Base-by-base conservation (phyloP, 2,329 filamentous ascomycete genomes). In the Fusarium sp. region DNA sequence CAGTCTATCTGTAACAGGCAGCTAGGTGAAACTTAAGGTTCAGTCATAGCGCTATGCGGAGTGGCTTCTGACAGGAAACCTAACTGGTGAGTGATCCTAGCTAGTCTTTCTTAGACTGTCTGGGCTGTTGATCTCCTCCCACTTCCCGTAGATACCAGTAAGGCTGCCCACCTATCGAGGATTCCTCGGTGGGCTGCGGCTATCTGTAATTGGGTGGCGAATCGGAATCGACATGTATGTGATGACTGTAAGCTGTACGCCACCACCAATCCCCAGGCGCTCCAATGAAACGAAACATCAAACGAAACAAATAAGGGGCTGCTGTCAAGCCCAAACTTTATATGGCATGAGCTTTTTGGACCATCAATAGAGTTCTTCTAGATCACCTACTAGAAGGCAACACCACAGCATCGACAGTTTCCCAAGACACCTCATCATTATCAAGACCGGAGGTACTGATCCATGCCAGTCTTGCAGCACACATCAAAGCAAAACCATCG, bases 231-330 rank as follows among this genome's bases (percentile, higher is more conserved):
- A 14, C 22, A 22, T 35, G 22, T 48, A 18, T 60, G 28, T 9
- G 26, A 36, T 60, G 38, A 39, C 56, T n/a, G 12, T 39, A 24
- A 1, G 32, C 14, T 13, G 32, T 36, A 18, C 35, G 15, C 14
- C 14, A 18, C 18, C 18, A 18, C 22, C 22, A 60, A 8, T 17
- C 17, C 5, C 24, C 38, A 53, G 28, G 28, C 45, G 36, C 22
- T 11, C 36, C 45, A 60, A 53, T 60, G n/a, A 53, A 53, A 42
- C 45, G 22, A 60, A 42, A 51, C 22, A 26, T 60, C 4, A 32
- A n/a, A 50, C 28, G 13, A 14, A 30, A 28, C 44, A 22, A 14
- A 26, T 36, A 6, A 53, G 28, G 30, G 22, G 30, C 48, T 45
- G 24, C 17, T 28, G 26, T 24, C 30, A 51, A 24, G 45, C 3